A percentile compares a stretch with the other conserved stretches of the same genome.
These are phyloP conservation scores for Zoysia japonica DNA, from an alignment of 176 grass and related monocot genomes.

Conservation along the genomic window DNA sequence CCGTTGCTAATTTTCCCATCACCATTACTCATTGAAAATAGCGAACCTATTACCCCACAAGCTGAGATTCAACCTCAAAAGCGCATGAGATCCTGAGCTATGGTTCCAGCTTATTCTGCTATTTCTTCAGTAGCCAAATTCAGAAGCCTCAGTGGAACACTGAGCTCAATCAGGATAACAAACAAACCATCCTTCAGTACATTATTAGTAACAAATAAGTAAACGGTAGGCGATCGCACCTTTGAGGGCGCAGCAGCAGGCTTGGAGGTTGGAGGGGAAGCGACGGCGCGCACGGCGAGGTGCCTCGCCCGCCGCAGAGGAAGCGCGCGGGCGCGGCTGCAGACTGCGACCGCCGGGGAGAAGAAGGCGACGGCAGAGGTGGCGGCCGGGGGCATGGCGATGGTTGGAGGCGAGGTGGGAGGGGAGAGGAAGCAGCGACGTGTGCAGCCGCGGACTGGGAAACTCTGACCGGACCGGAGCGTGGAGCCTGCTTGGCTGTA, in stretches of 20 bases:
- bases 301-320: constrained; percentile 28
- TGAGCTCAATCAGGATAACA: constrained; percentile 2
- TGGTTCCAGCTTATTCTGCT: not conserved
- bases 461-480: not conserved
- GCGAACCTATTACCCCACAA: not conserved
- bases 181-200: not conserved
- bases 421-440: constrained; percentile 34
- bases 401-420: not conserved
- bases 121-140: not conserved
- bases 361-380: constrained; percentile 34
- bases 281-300: constrained; percentile 61
- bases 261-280: constrained; percentile 54
- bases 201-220: not conserved
- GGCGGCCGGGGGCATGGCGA: constrained; percentile 41
- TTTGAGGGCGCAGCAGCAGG: constrained; percentile 54
- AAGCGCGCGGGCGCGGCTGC: constrained; percentile 18
- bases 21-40: not conserved
- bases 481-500: not conserved
- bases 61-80: constrained; percentile 26
- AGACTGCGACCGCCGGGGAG: constrained; percentile 23
- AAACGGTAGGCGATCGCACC: constrained; percentile 39
- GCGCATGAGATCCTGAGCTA: not conserved
- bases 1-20: not conserved
- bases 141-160: not conserved
- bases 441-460: constrained; percentile 28